Evolutionary conservation across 148 eudicot species (phyloP).

Genomic region (Talinum fruticosum): DNA sequence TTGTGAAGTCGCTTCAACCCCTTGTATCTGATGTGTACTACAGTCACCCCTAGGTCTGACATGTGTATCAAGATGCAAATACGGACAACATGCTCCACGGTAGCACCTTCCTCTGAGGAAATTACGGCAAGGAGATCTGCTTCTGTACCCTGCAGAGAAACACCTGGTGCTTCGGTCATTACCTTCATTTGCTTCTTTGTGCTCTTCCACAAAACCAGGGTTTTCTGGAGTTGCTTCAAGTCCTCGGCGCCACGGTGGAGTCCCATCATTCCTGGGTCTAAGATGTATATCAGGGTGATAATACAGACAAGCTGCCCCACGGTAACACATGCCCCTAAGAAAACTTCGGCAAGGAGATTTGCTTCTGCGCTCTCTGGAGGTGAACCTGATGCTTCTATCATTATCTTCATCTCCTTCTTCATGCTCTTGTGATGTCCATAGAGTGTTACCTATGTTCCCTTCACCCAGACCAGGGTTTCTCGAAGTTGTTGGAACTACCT

Average conservation of each 20-base stretch:
- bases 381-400: constrained; percentile 1
- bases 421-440: constrained; percentile 9
- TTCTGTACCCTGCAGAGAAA: constrained; percentile 8
- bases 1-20: constrained; percentile 4
- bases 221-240: constrained; percentile 8
- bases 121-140: constrained; percentile 24
- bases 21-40: constrained; percentile 11
- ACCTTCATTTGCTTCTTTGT: constrained; percentile 12
- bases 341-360: constrained; percentile 34
- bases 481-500: constrained; percentile 5
- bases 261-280: not conserved
- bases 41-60: not conserved
- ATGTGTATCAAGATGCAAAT: constrained; percentile 21
- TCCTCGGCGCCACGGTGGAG: no score
- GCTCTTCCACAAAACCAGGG: constrained; percentile 20
- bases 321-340: constrained; percentile 22
- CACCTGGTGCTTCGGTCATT: constrained; percentile 3
- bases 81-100: constrained; percentile 21
- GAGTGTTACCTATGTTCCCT: constrained; percentile 1
- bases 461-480: constrained; percentile 15
- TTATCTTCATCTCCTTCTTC: constrained; percentile 19
- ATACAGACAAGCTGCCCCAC: constrained; percentile 22
- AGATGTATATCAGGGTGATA: constrained; percentile 20
- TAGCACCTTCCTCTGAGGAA: constrained; percentile 22
- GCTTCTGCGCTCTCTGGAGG: constrained; percentile 8